A percentile compares a stretch with the other conserved stretches of the same genome.
phyloP scores from a whole-genome alignment of 352 stramenopile species.

The Pythium phragmitis region DNA sequence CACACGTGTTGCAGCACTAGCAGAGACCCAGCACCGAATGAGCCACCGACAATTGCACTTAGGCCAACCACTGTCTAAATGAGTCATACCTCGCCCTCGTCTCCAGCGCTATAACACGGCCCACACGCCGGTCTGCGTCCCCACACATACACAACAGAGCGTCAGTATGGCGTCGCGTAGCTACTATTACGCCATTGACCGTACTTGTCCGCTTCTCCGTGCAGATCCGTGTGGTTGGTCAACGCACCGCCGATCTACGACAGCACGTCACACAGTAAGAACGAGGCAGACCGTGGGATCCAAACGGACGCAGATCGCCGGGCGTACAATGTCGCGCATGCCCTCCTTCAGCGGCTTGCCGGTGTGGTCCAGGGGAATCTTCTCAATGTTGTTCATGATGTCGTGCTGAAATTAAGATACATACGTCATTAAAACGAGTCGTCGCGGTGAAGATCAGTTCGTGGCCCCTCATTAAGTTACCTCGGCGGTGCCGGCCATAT shows the following conservation, averaged over 20 bases:
- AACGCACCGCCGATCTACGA: constrained; percentile 63
- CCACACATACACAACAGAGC: neutral
- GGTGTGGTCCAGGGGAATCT: constrained; percentile 54
- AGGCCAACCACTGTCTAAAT: neutral
- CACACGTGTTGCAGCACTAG: constrained; percentile 33
- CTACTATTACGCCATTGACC: neutral
- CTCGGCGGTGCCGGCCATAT: constrained; percentile 67
- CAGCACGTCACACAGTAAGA: neutral
- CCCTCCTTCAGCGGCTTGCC: constrained; percentile 49
- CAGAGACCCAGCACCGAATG: neutral
- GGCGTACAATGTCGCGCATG: constrained; percentile 42
- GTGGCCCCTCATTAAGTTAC: constrained; percentile 16
- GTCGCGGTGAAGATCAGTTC: neutral
- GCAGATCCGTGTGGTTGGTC: constrained; percentile 68
- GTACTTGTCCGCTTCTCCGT: constrained; percentile 51
- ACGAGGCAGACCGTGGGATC: neutral
- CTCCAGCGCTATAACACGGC: constrained; percentile 75
- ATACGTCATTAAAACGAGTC: neutral
- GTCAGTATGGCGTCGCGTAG: neutral
- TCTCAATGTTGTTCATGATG: constrained; percentile 80
- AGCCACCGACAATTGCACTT: neutral
- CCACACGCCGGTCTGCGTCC: constrained; percentile 52
- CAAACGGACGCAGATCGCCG: neutral
- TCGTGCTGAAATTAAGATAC: constrained; percentile 41
- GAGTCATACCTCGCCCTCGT: constrained; percentile 40